Percentiles rank a stretch among this genome's conserved stretches.
Evolutionary conservation across 192 early-diverging fungal species (phyloP).

Genomic region (Podila clonocystis): DNA sequence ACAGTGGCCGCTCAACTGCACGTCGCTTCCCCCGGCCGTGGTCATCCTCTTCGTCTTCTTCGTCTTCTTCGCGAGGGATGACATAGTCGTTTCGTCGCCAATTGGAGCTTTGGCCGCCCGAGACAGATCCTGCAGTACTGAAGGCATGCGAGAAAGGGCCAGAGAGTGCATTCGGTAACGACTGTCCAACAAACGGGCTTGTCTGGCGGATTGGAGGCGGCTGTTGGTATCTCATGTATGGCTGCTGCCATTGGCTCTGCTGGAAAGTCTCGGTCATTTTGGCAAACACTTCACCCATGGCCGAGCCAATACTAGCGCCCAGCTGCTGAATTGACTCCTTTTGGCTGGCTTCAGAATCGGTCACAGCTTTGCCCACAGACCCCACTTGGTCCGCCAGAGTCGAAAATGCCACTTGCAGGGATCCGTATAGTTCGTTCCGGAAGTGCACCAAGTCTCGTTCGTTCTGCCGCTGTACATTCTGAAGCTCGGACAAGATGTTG

Average conservation of each 20-base stretch:
- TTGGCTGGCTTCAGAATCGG: slow-evolving; percentile 21
- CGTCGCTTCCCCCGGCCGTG: slow-evolving; percentile 36
- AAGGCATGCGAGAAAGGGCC: neutral
- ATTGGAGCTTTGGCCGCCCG: neutral
- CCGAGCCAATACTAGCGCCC: slow-evolving; percentile 26
- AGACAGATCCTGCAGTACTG: neutral
- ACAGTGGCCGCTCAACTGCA: slow-evolving; percentile 33
- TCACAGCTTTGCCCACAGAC: slow-evolving; percentile 34
- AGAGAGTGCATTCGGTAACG: slow-evolving; percentile 9
- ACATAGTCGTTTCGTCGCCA: slow-evolving; percentile 16
- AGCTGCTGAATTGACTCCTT: slow-evolving; percentile 27
- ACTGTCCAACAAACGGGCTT: too few species aligned
- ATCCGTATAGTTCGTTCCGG: slow-evolving; percentile 35
- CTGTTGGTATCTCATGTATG: neutral
- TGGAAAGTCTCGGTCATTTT: slow-evolving; percentile 40
- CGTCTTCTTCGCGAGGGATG: slow-evolving; percentile 11
- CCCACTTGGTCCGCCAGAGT: slow-evolving; percentile 35
- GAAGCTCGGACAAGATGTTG: slow-evolving; percentile 42
- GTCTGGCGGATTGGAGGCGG: neutral
- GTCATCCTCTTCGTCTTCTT: slow-evolving; percentile 29
- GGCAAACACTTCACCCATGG: slow-evolving; percentile 32
- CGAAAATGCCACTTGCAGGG: slow-evolving; percentile 39
- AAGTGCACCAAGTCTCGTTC: slow-evolving; percentile 35
- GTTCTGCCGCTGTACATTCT: slow-evolving; percentile 17
- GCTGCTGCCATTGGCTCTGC: slow-evolving; percentile 22